A percentile compares a stretch with the other conserved stretches of the same genome.
Conservation (phyloP, 768 basidiomycete genomes). For the Calvatia gigantea region DNA sequence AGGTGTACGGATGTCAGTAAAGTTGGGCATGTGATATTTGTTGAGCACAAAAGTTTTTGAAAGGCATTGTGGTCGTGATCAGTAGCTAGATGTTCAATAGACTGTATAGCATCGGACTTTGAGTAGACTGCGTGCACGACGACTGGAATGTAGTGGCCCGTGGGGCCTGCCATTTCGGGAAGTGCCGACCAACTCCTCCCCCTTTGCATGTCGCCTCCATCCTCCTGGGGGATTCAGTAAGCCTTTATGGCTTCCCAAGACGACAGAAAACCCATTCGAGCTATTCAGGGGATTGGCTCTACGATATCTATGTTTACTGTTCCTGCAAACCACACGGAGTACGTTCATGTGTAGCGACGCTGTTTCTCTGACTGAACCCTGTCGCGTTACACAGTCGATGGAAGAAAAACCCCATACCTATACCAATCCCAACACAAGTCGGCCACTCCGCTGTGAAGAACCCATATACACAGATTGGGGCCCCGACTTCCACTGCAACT, state of each 20-base stretch:
- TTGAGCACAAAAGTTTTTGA: not conserved
- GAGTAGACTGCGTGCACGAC: no score
- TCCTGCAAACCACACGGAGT: not conserved
- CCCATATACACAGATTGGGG: not conserved
- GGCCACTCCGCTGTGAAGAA: not conserved
- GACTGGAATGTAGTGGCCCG: no score
- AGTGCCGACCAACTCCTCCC: slow-evolving; percentile 11
- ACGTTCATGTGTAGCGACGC: not conserved
- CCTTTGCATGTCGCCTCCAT: slow-evolving; percentile 16
- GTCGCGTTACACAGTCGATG: not conserved
- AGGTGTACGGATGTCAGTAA: slow-evolving; percentile 5
- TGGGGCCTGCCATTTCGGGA: slow-evolving; percentile 13
- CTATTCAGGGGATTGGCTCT: not conserved
- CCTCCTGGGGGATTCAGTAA: not conserved
- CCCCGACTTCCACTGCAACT: not conserved
- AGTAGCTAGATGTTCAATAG: no score
- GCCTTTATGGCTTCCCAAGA: slow-evolving; percentile 10
- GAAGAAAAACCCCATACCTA: not conserved
- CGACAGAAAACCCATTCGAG: slow-evolving; percentile 1
- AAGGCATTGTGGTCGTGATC: not conserved
- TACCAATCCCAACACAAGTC: not conserved
- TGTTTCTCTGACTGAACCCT: not conserved
- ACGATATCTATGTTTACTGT: not conserved
- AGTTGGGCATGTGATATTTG: slow-evolving; percentile 6
- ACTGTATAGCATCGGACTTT: no score